Percentiles rank a stretch among this genome's conserved stretches.
phyloP scores from a whole-genome alignment of 2,329 filamentous ascomycete genomes.

The Catunica adiposa region DNA sequence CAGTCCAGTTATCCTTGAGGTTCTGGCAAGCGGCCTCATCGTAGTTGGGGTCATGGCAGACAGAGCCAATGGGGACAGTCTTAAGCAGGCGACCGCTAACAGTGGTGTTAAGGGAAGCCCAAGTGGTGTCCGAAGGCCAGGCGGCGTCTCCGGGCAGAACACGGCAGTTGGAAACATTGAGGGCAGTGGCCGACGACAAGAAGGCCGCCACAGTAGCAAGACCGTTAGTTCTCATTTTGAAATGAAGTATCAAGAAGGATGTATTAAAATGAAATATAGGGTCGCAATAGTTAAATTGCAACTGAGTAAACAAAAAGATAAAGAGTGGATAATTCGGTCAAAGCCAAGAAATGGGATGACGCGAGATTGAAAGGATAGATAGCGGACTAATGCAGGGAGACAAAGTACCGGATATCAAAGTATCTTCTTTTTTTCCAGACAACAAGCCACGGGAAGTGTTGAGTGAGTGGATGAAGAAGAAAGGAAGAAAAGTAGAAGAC shows the following conservation, averaged over 20 bases:
- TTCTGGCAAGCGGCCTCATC: conserved; percentile 27
- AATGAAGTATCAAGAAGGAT: not conserved
- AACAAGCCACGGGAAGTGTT: too few relatives aligned
- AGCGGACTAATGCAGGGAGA: not conserved
- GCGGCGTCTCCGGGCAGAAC: conserved; percentile 34
- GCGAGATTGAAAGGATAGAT: not conserved
- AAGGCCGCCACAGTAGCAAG: conserved; percentile 5
- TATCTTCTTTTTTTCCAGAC: too few relatives aligned
- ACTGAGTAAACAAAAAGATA: not conserved
- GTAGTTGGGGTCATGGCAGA: conserved; percentile 34
- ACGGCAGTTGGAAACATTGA: conserved; percentile 20
- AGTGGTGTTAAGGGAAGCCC: conserved; percentile 35
- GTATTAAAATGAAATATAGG: not conserved
- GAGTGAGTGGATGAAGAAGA: not conserved
- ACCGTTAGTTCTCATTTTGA: not conserved
- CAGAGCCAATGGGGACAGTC: conserved; percentile 33
- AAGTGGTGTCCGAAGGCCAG: conserved; percentile 33
- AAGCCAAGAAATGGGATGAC: not conserved
- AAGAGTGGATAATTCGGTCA: not conserved
- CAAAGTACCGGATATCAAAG: not conserved
- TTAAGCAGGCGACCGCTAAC: conserved; percentile 34
- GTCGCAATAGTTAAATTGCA: not conserved
- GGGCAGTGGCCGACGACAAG: not conserved
- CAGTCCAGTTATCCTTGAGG: conserved; percentile 23
- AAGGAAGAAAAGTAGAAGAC: not conserved